Evolutionary conservation across 139 green algal species (phyloP).

Genomic region (Eudorina sp.): DNA sequence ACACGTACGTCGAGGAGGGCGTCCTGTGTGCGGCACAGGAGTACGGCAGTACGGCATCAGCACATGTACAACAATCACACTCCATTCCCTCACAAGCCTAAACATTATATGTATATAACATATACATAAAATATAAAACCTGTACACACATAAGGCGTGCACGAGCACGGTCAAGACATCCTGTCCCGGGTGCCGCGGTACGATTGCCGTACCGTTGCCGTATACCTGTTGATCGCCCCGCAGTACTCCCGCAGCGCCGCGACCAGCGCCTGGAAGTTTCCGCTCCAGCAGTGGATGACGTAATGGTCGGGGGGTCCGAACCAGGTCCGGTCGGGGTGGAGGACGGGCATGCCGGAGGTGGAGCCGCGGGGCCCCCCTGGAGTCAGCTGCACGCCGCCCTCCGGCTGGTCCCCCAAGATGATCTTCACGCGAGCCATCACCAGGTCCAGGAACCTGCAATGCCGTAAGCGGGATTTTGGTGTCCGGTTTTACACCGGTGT

Average conservation of each 20-base stretch:
- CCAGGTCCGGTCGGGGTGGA: conserved; percentile 10
- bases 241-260: conserved; percentile 5
- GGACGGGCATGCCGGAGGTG: neutral
- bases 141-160: too few relatives aligned
- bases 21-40: neutral
- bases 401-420: neutral
- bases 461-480: too few relatives aligned
- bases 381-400: neutral
- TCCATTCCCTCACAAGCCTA: too few relatives aligned
- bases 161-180: too few relatives aligned
- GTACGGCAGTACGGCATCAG: too few relatives aligned
- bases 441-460: neutral
- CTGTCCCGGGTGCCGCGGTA: too few relatives aligned
- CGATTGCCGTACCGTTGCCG: too few relatives aligned
- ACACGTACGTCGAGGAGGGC: conserved; percentile 9
- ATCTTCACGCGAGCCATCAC: conserved; percentile 19
- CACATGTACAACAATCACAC: too few relatives aligned
- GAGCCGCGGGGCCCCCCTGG: neutral
- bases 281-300: conserved; percentile 22
- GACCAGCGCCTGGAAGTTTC: conserved; percentile 19
- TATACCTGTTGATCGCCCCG: neutral
- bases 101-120: too few relatives aligned
- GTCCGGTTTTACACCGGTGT: too few relatives aligned
- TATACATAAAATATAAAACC: too few relatives aligned
- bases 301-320: conserved; percentile 20